A percentile compares a stretch with the other conserved stretches of the same genome.
Conservation (phyloP, 1,139 yeast genomes). For the Suhomyces anneliseae region DNA sequence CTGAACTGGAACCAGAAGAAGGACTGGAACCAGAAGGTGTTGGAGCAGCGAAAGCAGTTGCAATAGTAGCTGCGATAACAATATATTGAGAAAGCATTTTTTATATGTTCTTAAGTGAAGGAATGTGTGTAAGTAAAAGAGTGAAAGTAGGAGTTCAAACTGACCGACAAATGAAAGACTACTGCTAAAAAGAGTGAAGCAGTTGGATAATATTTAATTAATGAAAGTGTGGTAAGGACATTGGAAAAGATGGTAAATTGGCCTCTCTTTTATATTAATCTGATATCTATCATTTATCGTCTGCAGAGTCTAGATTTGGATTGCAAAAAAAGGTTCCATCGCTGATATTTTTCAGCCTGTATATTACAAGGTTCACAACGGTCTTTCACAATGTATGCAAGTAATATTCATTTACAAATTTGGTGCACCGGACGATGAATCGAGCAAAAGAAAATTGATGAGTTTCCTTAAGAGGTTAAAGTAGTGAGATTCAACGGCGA, state of each 20-base stretch:
- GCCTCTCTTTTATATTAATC: neutral
- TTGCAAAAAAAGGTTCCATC: slow-evolving; percentile 6
- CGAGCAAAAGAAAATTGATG: neutral
- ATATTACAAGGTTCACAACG: slow-evolving; percentile 2
- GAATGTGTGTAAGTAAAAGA: slow-evolving; percentile 1
- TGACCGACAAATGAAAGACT: neutral
- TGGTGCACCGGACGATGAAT: neutral
- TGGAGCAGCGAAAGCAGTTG: slow-evolving; percentile 29
- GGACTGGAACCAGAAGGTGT: slow-evolving; percentile 64
- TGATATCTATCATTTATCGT: too few relatives aligned
- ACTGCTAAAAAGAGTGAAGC: slow-evolving; percentile 6
- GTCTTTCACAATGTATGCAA: slow-evolving; percentile 1
- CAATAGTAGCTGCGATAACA: slow-evolving; percentile 17
- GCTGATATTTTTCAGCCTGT: slow-evolving; percentile 1
- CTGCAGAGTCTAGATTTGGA: slow-evolving; percentile 6
- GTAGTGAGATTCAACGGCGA: neutral
- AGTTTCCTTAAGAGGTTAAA: neutral
- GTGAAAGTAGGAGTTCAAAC: neutral
- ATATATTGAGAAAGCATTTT: slow-evolving; percentile 17
- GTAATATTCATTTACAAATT: neutral
- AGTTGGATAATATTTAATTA: neutral
- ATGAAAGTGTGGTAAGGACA: slow-evolving; percentile 1
- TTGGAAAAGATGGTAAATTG: neutral
- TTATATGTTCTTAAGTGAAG: neutral
- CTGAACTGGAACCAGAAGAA: slow-evolving; percentile 29